Evolutionary conservation across 1,139 yeast genomes (phyloP), one percentile per base, ranked within the genome.

Genomic region (Debaryomyces sp.): DNA sequence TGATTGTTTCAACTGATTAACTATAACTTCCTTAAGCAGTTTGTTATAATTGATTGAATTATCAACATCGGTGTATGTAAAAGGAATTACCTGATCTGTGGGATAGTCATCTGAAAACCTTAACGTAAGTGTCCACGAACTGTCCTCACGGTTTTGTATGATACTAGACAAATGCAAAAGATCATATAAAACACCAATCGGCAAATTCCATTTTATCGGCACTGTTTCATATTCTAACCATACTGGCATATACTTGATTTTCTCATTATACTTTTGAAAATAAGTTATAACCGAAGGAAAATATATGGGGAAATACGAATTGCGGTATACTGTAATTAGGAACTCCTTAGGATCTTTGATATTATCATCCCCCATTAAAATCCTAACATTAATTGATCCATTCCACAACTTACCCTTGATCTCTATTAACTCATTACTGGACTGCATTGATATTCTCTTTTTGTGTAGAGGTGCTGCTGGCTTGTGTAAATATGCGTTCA

Each of bases 1-100:
- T 2, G 91, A 79, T 60, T 92, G 97, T 59, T 92, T 92, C 61
- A 89, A 67, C 54, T 83, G 91, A 62, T 91, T 90, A 50, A 84
- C 72, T 82, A 94, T 82, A 45, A 81, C 77, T 47, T 77, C 80
- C 47, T 73, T 71, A 27, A 89, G 50, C 4, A 64, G 47, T 34
- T 49, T 55, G 6, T 56, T 59, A 54, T 72, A 72, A 51, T 69
- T 62, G 2, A 62, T 46, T 6, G 52, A 39, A 0, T 22, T 37
- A 13, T 51, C 55, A 5, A 47, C 46, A 6, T 50, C 48, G n/a
- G 49, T 50, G 47, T 58, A 53, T n/a, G 51, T 48, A 52, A 73
- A 64, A 0, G 89, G 86, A 6, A 89, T 71, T 1, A 88, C 67
- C 18, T 77, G 66, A 2, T 76, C 81, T 0, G 57, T 47, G 0